A percentile compares a stretch with the other conserved stretches of the same genome.
phyloP scores from a whole-genome alignment of 1,284 basidiomycete species.

The Ustilago lituana region DNA sequence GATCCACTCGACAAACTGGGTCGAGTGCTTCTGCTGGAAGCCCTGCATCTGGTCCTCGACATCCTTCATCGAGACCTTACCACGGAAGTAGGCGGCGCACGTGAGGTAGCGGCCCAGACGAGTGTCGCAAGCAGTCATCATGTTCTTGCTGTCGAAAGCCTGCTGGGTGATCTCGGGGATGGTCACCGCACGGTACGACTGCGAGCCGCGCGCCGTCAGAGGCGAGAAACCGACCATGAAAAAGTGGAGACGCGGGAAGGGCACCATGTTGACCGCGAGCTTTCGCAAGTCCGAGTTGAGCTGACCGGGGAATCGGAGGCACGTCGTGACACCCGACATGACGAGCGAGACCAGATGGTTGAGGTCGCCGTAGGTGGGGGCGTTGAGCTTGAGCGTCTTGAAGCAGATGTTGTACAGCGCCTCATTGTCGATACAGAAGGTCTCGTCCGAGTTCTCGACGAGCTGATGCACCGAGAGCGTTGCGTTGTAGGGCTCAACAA shows the following conservation, averaged over 20 bases:
- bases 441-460: slow-evolving; percentile 86
- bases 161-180: slow-evolving; percentile 63
- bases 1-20: slow-evolving; percentile 67
- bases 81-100: slow-evolving; percentile 69
- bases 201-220: slow-evolving; percentile 63
- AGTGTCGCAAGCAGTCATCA: slow-evolving; percentile 81
- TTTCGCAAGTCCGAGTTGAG: slow-evolving; percentile 93
- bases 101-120: slow-evolving; percentile 68
- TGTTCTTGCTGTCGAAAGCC: slow-evolving; percentile 66
- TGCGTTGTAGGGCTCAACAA: slow-evolving; percentile 95
- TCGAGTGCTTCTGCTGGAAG: slow-evolving; percentile 64
- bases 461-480: slow-evolving; percentile 89
- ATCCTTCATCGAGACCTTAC: slow-evolving; percentile 69
- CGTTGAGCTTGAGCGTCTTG: slow-evolving; percentile 78
- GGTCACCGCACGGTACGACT: slow-evolving; percentile 71
- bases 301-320: slow-evolving; percentile 91
- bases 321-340: slow-evolving; percentile 89
- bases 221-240: slow-evolving; percentile 68
- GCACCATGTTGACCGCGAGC: slow-evolving; percentile 84
- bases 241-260: slow-evolving; percentile 68
- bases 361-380: slow-evolving; percentile 61
- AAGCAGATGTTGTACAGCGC: slow-evolving; percentile 88
- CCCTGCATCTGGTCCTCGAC: slow-evolving; percentile 67
- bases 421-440: slow-evolving; percentile 92
- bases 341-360: slow-evolving; percentile 79